phyloP scores from a whole-genome alignment of 2,329 filamentous ascomycete genomes.

The Neophaeococcomyces aloes region DNA sequence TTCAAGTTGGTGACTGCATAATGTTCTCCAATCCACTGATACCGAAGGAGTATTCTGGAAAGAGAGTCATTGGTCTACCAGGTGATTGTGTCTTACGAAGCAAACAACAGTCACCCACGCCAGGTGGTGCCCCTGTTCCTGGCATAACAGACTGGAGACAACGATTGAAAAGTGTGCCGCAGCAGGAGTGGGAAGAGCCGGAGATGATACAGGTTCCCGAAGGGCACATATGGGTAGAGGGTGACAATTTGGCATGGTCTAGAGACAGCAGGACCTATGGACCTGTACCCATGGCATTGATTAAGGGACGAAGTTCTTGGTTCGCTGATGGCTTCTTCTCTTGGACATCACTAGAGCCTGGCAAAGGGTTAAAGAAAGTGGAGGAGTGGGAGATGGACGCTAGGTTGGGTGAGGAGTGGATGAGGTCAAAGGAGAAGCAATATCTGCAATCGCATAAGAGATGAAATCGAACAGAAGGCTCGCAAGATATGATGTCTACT shows the following conservation, averaged over 20 bases:
- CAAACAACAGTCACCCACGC: constrained; percentile 19
- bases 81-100: constrained; percentile 46
- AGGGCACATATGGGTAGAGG: constrained; percentile 84
- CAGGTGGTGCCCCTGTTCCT: constrained; percentile 13
- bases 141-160: constrained; percentile 17
- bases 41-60: constrained; percentile 53
- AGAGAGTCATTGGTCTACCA: constrained; percentile 67
- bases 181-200: constrained; percentile 22
- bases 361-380: not conserved
- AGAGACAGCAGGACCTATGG: constrained; percentile 81
- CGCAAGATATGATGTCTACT: too few relatives aligned
- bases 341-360: constrained; percentile 12
- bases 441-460: not conserved
- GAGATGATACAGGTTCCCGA: constrained; percentile 56
- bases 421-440: not conserved
- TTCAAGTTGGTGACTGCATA: constrained; percentile 74
- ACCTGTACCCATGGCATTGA: constrained; percentile 71
- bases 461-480: too few relatives aligned
- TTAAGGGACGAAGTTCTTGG: constrained; percentile 58
- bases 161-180: constrained; percentile 10
- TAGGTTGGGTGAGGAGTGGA: constrained; percentile 1
- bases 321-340: constrained; percentile 17
- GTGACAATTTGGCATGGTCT: constrained; percentile 77
- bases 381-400: constrained; percentile 5
- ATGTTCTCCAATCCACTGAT: constrained; percentile 65